A percentile compares a stretch with the other conserved stretches of the same genome.
Conservation (phyloP, 257 asterid genomes). For the Solanum paucissectum region DNA sequence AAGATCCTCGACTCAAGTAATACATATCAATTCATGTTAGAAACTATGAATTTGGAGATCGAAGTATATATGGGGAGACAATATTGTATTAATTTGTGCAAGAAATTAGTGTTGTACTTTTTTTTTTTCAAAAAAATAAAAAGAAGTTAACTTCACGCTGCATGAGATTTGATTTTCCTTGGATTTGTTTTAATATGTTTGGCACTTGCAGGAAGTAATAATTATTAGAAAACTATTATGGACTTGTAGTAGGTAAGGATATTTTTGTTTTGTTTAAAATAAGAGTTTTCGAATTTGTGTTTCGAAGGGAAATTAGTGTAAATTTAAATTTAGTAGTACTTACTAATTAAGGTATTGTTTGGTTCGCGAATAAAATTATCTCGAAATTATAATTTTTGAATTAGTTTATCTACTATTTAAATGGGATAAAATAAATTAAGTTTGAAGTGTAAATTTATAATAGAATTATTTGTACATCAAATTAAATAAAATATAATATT, state of each 20-base stretch:
- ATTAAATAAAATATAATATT: too few species aligned
- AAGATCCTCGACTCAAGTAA: rapidly evolving
- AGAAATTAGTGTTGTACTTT: not conserved
- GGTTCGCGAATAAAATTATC: not conserved
- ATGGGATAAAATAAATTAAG: not conserved
- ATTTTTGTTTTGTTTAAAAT: not conserved
- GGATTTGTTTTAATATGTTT: not conserved
- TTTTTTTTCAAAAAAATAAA: not conserved
- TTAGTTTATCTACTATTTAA: not conserved
- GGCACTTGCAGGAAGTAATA: not conserved
- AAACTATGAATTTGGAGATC: too few species aligned
- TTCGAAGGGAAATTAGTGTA: not conserved
- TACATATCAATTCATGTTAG: too few species aligned
- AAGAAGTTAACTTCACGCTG: not conserved
- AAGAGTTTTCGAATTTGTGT: not conserved
- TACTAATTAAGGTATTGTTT: not conserved
- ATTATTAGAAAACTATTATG: not conserved
- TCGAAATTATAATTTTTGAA: not conserved
- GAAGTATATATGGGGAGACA: not conserved
- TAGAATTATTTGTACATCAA: not conserved
- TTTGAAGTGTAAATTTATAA: not conserved
- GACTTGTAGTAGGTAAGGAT: not conserved
- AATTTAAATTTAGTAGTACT: not conserved
- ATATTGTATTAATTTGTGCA: not conserved
- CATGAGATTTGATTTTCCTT: not conserved